Evolutionary conservation across 139 green algal species (phyloP), one percentile per base, ranked within the genome.

Genomic region (Picochlorum costavermella): DNA sequence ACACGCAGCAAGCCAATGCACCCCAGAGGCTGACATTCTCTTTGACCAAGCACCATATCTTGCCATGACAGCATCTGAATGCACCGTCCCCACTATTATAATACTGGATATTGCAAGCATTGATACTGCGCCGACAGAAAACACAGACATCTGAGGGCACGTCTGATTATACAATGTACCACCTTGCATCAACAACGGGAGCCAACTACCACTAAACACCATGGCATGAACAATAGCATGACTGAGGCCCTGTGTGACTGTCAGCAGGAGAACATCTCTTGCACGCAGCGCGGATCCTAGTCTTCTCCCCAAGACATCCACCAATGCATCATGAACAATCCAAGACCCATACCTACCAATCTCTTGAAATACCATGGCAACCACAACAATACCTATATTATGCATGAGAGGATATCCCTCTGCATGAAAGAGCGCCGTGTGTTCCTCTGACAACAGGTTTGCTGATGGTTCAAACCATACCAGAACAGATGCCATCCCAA

Each of bases 21-120:
- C n/a, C 2, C 13, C 36, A 2, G 63, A 28, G 1, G 60, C 28
- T 1, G 44, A 8, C 40, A 60, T 53, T 17, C n/a, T 26, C 28
- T 16, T 20, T 23, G 25, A 16, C 13, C 28, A 53, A 4, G 26
- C 9, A 10, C 64, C 20, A 9, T 36, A 43, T n/a, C 51, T 44
- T 25, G 60, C 17, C 6, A 40, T 40, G 33, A 44, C 64, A 1
- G 82, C 65, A 26, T 87, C 67, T 26, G 66, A 75, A 11, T 87
- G 28, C 11, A 84, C 62, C 73, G 83, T 85, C 51, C 30, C 49
- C 31, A 51, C 71, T 12, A 60, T 86, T 14, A 84, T 73, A 55
- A 86, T 63, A 4, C 70, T 64, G 17, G 77, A 50, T 17, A 85
- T 71, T 5, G 62, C 78, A 56, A 86, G 62, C 30, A 80, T 80